These are phyloP conservation scores for Penicillium sp. DNA, from an alignment of 2,329 filamentous ascomycete genomes.

Conservation along the genomic window DNA sequence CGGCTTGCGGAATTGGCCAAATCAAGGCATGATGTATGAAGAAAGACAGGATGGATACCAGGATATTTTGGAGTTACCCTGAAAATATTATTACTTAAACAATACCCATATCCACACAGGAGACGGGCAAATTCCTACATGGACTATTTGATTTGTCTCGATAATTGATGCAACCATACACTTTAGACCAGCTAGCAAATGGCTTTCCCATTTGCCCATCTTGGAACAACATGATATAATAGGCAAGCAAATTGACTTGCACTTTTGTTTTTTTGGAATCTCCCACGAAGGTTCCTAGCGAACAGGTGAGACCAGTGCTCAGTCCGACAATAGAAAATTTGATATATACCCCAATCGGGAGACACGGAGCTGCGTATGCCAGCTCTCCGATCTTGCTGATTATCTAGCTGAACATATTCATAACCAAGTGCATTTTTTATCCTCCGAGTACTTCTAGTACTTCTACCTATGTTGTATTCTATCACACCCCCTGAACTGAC, in stretches of 20 bases:
- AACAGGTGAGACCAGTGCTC: constrained; percentile 8
- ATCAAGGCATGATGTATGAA: constrained; percentile 25
- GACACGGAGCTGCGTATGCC: constrained; percentile 5
- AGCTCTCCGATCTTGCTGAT: not conserved
- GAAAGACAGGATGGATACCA: constrained; percentile 27
- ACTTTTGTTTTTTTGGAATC: not conserved
- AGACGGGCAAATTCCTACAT: not conserved
- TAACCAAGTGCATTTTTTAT: not conserved
- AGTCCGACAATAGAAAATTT: not conserved
- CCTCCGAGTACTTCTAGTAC: not conserved
- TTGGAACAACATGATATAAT: not conserved
- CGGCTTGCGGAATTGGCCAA: not conserved
- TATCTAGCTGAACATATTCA: not conserved
- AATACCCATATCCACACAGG: not conserved
- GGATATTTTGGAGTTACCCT: constrained; percentile 15
- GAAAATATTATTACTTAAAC: constrained; percentile 3
- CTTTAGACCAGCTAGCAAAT: not conserved
- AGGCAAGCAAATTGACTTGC: not conserved
- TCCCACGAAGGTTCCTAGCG: not conserved
- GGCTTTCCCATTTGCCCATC: not conserved
- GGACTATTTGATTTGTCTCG: not conserved
- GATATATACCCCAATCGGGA: constrained; percentile 13
- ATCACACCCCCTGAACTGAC: constrained; percentile 8
- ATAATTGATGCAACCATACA: not conserved
- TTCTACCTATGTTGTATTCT: not conserved